phyloP scores from a whole-genome alignment of 2,329 filamentous ascomycete genomes.

The Cercospora citrullina region DNA sequence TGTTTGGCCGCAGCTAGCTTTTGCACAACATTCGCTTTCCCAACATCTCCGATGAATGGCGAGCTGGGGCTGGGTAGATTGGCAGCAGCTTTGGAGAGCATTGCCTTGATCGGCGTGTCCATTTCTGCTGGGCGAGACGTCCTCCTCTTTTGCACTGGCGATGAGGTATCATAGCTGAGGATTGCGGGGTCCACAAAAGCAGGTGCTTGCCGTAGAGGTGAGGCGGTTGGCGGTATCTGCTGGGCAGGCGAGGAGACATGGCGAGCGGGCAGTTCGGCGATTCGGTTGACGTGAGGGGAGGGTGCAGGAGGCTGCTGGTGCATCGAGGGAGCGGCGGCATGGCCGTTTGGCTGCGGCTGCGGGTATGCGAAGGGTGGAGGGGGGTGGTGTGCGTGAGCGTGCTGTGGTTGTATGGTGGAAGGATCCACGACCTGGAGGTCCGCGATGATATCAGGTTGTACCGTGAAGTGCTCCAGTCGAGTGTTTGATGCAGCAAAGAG shows the following conservation, averaged over 20 bases:
- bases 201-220: constrained; percentile 41
- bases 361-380: constrained; percentile 7
- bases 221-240: constrained; percentile 27
- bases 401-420: constrained; percentile 9
- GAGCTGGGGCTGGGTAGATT: constrained; percentile 41
- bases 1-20: constrained; percentile 26
- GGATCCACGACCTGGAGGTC: constrained; percentile 55
- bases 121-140: constrained; percentile 32
- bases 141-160: constrained; percentile 31
- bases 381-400: constrained; percentile 6
- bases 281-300: constrained; percentile 15
- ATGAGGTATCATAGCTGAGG: constrained; percentile 60
- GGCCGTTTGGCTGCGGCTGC: constrained; percentile 13
- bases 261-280: constrained; percentile 30
- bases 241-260: constrained; percentile 21
- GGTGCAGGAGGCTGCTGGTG: constrained; percentile 16
- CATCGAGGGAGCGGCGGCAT: constrained; percentile 7
- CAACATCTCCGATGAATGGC: constrained; percentile 40
- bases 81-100: constrained; percentile 39
- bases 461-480: constrained; percentile 53
- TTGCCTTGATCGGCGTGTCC: constrained; percentile 47
- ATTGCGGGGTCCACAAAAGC: constrained; percentile 81
- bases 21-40: constrained; percentile 30
- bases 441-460: constrained; percentile 59
- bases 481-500: constrained; percentile 57